Base-by-base conservation (phyloP, 495 filamentous ascomycete genomes). In the Trichoderma erinaceum region DNA sequence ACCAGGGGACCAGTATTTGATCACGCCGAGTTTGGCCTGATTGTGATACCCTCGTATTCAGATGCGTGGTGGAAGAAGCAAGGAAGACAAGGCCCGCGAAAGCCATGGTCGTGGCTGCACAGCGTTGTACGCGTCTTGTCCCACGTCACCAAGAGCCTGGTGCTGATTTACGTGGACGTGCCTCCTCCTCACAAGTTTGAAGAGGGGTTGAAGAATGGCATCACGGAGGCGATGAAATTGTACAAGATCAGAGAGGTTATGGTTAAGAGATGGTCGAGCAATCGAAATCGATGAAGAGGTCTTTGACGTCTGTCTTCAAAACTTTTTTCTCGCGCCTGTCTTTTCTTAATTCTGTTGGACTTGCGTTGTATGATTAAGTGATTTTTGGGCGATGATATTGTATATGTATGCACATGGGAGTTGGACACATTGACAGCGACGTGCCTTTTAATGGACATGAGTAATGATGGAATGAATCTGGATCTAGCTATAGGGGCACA, bases 1-100 rank as follows among this genome's bases (percentile, higher is more conserved):
- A 87, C 93, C 68, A 89, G 93, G n/a, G 95, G 95, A 0, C 95
- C 96, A 0, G 94, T 92, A 2, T 98, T 97, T 76, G 84, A 90
- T 8, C 95, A 99, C 75, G 93, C 94, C 43, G 92, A 98, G 74
- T 98, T 97, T 72, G 94, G 90, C 0, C 79, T 97, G 65, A 79
- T 94, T 23, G 85, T 98, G 44, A 69, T 98, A 25, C 96, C 95
- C 4, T 86, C 92, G 1, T 98, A 92, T 75, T 87, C 84, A 1
- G 81, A 95, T 69, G 73, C 85, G 0, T 89, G 90, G 72, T 98
- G 93, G 93, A 82, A 77, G 83, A 56, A 80, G 75, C 48, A 78
- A 70, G 75, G 77, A 35, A 72, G 79, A 69, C 41, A 81, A 77
- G 69, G 75, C 67, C 80, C 81, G 32, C 77, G 81, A 65, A 78